phyloP scores from a whole-genome alignment of 345 rosid genomes.

The Boechera retrofracta region DNA sequence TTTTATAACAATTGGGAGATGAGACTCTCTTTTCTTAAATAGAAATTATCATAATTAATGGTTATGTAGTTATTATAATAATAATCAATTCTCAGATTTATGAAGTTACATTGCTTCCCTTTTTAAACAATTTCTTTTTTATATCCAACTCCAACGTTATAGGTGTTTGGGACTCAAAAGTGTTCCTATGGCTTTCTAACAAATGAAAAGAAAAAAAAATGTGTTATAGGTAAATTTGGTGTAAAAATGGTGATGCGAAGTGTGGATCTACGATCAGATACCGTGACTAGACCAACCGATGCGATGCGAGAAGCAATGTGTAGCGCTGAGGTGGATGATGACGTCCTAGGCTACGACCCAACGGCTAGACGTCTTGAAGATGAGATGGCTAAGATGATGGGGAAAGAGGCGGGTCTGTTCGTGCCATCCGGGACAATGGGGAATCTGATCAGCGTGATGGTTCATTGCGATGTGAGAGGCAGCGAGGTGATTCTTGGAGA shows the following conservation, averaged over 20 bases:
- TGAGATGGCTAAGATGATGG: conserved; percentile 73
- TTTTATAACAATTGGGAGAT: background rate
- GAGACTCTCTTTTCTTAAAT: background rate
- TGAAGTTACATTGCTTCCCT: background rate
- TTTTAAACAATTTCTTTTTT: no score
- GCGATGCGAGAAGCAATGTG: conserved; percentile 90
- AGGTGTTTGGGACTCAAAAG: background rate
- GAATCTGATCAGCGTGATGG: conserved; percentile 90
- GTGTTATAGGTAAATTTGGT: conserved; percentile 13
- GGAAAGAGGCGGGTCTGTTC: conserved; percentile 87
- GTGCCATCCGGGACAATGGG: conserved; percentile 99
- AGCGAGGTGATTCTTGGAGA: conserved; percentile 93
- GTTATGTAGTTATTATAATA: background rate
- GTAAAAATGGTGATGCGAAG: conserved; percentile 69
- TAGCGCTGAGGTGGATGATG: conserved; percentile 91
- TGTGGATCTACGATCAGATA: conserved; percentile 93
- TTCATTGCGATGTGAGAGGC: conserved; percentile 82
- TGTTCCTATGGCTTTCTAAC: conserved; percentile 5
- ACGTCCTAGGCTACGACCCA: conserved; percentile 74
- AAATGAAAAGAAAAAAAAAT: background rate
- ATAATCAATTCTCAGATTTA: conserved; percentile 1
- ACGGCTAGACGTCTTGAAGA: conserved; percentile 68
- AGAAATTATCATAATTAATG: no score
- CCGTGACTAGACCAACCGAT: conserved; percentile 83
- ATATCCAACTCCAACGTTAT: background rate